Conservation (phyloP, 768 basidiomycete species). For the Collybia mongolica region DNA sequence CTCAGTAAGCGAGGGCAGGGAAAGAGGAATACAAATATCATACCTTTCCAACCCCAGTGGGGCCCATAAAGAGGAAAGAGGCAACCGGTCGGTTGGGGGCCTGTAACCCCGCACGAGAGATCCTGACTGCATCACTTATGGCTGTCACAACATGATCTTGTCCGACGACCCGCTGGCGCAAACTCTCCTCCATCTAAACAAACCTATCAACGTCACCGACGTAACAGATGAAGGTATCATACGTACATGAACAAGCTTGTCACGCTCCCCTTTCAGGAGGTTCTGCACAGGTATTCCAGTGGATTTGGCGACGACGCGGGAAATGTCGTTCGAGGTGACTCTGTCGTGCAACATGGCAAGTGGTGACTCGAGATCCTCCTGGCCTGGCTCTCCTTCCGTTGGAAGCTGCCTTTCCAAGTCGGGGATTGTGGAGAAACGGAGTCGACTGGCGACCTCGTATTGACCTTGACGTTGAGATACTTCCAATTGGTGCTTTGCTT, state of each 20-base stretch:
- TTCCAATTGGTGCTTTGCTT: conserved; percentile 83
- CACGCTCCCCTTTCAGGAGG: conserved; percentile 83
- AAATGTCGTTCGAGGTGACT: conserved; percentile 87
- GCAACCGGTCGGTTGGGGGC: conserved; percentile 89
- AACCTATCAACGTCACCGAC: conserved; percentile 1
- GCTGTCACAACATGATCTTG: conserved; percentile 88
- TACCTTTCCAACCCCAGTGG: conserved; percentile 86
- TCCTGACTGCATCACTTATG: conserved; percentile 87
- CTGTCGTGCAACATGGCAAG: conserved; percentile 78
- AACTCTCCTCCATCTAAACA: conserved; percentile 82
- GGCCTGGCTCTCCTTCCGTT: conserved; percentile 38
- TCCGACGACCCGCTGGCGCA: conserved; percentile 78
- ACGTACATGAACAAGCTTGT: conserved; percentile 84
- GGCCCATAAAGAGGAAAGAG: conserved; percentile 88
- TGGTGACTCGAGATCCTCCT: conserved; percentile 43
- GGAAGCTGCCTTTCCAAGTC: conserved; percentile 75
- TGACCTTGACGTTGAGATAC: conserved; percentile 89
- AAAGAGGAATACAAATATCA: conserved; percentile 1
- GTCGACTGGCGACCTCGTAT: conserved; percentile 78
- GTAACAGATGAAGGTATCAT: neutral
- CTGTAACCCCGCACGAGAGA: conserved; percentile 89
- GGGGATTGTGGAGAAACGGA: conserved; percentile 84
- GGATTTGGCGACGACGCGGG: conserved; percentile 82
- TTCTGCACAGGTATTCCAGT: conserved; percentile 93
- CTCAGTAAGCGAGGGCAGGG: neutral